Conservation (phyloP, 495 filamentous ascomycete species). For the Elasticomyces elasticus region DNA sequence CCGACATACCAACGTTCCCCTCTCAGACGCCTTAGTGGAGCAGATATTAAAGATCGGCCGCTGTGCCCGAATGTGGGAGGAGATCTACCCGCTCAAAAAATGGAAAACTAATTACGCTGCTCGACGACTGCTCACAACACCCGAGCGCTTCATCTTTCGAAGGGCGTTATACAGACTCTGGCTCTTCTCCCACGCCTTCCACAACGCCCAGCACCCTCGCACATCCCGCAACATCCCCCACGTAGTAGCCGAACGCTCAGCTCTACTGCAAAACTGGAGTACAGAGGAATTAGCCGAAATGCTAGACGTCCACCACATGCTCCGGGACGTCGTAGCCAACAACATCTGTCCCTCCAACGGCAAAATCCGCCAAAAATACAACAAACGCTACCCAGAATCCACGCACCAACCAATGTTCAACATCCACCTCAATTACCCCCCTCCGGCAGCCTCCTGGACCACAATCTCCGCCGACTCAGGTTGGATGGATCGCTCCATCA, state of each 20-base stretch:
- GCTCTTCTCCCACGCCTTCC: slow-evolving; percentile 52
- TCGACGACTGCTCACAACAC: slow-evolving; percentile 48
- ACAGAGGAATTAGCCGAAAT: slow-evolving; percentile 47
- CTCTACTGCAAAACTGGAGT: slow-evolving; percentile 49
- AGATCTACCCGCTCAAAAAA: slow-evolving; percentile 57
- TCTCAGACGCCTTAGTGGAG: slow-evolving; percentile 46
- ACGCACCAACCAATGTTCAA: slow-evolving; percentile 43
- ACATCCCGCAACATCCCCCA: slow-evolving; percentile 37
- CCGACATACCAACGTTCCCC: slow-evolving; percentile 36
- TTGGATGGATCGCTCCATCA: slow-evolving; percentile 19
- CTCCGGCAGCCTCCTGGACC: slow-evolving; percentile 25
- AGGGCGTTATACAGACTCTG: slow-evolving; percentile 61
- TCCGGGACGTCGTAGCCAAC: slow-evolving; percentile 43
- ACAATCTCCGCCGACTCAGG: slow-evolving; percentile 24
- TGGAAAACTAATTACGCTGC: slow-evolving; percentile 52
- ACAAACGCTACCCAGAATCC: slow-evolving; percentile 42
- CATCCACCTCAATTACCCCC: slow-evolving; percentile 43
- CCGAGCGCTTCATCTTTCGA: slow-evolving; percentile 53
- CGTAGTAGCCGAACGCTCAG: slow-evolving; percentile 40
- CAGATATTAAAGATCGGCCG: slow-evolving; percentile 50
- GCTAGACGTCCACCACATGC: slow-evolving; percentile 40
- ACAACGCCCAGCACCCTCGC: slow-evolving; percentile 40
- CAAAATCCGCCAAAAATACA: slow-evolving; percentile 47
- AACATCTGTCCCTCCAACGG: slow-evolving; percentile 54
- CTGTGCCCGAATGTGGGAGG: slow-evolving; percentile 53